phyloP scores from a whole-genome alignment of 768 basidiomycete species.

The Gloeopeniophorella convolvens region DNA sequence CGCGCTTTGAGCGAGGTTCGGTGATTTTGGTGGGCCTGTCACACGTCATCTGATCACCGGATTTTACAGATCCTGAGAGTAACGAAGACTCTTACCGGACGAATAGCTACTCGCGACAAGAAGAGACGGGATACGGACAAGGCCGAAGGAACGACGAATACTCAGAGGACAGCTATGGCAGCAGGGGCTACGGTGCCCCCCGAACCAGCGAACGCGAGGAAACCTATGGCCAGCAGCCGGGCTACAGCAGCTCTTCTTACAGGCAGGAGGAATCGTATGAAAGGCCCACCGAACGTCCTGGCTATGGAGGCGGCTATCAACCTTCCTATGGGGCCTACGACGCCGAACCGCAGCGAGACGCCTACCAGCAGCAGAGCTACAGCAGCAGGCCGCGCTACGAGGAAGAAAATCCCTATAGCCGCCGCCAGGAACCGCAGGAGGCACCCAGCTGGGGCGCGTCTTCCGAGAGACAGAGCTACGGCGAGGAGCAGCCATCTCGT shows the following conservation, averaged over 20 bases:
- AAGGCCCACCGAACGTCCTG: background rate
- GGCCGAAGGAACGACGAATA: background rate
- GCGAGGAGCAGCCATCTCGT: slow-evolving; percentile 12
- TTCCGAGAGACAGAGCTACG: slow-evolving; percentile 2
- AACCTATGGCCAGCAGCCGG: background rate
- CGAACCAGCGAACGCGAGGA: background rate
- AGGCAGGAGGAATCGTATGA: background rate
- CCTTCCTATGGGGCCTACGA: background rate
- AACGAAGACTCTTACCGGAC: background rate
- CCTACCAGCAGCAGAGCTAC: background rate
- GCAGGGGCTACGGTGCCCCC: background rate
- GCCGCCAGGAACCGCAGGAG: background rate
- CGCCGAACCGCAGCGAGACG: background rate
- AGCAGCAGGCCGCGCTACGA: background rate
- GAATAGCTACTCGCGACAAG: background rate
- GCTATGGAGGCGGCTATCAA: background rate
- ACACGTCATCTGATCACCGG: background rate
- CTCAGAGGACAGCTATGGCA: background rate
- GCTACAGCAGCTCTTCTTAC: background rate
- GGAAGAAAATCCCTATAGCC: background rate
- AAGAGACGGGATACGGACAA: background rate
- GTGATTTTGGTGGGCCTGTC: background rate
- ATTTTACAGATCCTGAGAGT: background rate
- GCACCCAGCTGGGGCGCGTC: background rate
- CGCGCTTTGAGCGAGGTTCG: background rate